phyloP scores from a whole-genome alignment of 306 rosid species.

The Prosopis cineraria region DNA sequence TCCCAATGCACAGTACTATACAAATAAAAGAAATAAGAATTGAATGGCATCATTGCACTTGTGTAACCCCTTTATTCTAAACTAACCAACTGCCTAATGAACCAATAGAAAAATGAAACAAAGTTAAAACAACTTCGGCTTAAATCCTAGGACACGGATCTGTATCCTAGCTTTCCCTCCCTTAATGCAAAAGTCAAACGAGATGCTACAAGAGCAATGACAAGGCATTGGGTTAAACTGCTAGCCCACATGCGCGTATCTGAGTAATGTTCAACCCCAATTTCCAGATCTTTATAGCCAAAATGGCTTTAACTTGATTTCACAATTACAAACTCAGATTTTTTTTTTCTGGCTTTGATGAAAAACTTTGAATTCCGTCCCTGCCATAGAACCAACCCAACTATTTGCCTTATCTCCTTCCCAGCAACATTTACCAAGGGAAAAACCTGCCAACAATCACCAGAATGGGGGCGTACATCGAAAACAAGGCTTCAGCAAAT shows the following conservation, averaged over 20 bases:
- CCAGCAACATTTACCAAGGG: not conserved
- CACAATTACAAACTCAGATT: not conserved
- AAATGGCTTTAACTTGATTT: not conserved
- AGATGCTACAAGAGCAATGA: not conserved
- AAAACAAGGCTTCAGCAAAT: not conserved
- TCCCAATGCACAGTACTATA: no score
- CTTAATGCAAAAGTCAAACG: not conserved
- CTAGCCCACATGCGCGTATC: not conserved
- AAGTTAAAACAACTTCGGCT: not conserved
- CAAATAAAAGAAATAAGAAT: not conserved
- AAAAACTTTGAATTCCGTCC: not conserved
- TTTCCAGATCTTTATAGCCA: not conserved
- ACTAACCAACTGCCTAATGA: not conserved
- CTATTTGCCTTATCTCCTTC: not conserved
- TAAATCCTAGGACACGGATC: not conserved
- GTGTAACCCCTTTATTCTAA: not conserved
- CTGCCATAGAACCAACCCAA: not conserved
- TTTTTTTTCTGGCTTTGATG: not conserved
- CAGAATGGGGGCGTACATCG: no score
- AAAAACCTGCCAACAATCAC: not conserved
- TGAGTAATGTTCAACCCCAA: not conserved
- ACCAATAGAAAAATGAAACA: not conserved
- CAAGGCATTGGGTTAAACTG: not conserved
- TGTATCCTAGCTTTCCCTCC: not conserved
- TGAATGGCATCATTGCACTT: not conserved